phyloP scores from a whole-genome alignment of 1,284 basidiomycete genomes.

The Ganoderma lucidum region DNA sequence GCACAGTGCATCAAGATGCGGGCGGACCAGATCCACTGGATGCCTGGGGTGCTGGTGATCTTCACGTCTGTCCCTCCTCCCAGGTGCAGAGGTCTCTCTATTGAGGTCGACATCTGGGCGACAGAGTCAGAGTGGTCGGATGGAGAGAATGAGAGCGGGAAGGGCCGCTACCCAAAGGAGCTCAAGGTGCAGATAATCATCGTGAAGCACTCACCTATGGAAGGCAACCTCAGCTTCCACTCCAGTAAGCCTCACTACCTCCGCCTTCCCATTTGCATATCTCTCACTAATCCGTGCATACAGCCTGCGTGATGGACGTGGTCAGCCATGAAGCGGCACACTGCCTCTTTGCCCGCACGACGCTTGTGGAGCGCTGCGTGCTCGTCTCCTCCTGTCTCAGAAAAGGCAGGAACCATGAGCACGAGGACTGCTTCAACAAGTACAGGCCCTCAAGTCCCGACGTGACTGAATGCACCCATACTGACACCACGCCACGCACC shows the following conservation, averaged over 20 bases:
- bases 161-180: background rate
- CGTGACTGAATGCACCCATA: too few relatives aligned
- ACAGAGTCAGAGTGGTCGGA: background rate
- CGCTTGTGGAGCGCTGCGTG: slow-evolving; percentile 36
- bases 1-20: slow-evolving; percentile 16
- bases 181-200: slow-evolving; percentile 34
- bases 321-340: slow-evolving; percentile 39
- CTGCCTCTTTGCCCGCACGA: slow-evolving; percentile 40
- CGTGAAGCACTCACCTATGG: slow-evolving; percentile 30
- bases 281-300: background rate
- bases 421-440: slow-evolving; percentile 31
- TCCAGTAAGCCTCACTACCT: slow-evolving; percentile 45
- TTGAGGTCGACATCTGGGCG: background rate
- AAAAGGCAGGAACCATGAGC: slow-evolving; percentile 4
- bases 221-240: slow-evolving; percentile 46
- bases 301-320: slow-evolving; percentile 57
- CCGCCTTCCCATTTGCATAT: background rate
- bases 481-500: too few relatives aligned
- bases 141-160: background rate
- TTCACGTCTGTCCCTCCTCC: slow-evolving; percentile 17
- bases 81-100: background rate
- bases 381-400: slow-evolving; percentile 29
- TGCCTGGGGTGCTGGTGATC: slow-evolving; percentile 27
- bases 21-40: slow-evolving; percentile 23
- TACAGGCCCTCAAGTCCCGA: slow-evolving; percentile 22